Base-by-base conservation (phyloP, 2,329 filamentous ascomycete species). In the Ophiocordyceps camponoti-floridani region DNA sequence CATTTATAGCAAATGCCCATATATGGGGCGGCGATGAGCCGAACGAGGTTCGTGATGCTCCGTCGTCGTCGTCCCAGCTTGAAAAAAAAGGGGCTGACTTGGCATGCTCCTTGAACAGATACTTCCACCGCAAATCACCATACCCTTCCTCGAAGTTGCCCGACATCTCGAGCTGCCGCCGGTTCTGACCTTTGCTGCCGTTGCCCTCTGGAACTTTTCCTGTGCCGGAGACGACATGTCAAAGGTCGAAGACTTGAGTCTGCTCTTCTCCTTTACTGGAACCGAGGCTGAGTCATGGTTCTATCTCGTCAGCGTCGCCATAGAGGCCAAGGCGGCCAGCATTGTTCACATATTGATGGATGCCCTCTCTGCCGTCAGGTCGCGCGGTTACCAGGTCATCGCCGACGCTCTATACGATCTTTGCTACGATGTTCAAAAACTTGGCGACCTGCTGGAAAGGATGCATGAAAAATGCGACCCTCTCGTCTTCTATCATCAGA, bases 251-350 rank as follows among this genome's bases (percentile, higher is more conserved):
- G 77, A 82, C 43, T 67, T 95, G 11, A 68, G 72, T 18, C 81
- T 79, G 0, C 69, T 88, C 10, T 73, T 82, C 55, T 93, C 88
- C 12, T 91, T 94, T 55, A 95, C 87, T 4, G 88, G 86, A 26
- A 91, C 85, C 8, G 64, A 81, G 43, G 87, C 93, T 52, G 89
- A 96, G 62, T 86, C 87, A 53, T 95, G 89, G 89, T 96, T 96
- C 63, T 88, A 88, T 53, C 69, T 91, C 35, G 73, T 95, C 48
- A 94, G 85, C 1, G 82, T 91, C 1, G 87, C 88, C 16, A 93
- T 95, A 58, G 89, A 96, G 63, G 82, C 85, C 31, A 73, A 79
- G 42, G 86, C 82, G 0, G 87, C 79, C 0, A 68, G 72, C 0
- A 75, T 85, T 31, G 79, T 95, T 47, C 82, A 84, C 0, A 61